Percentiles rank a stretch among this genome's conserved stretches.
phyloP scores from a whole-genome alignment of 140 eudicot genomes.

The Flaveria floridana region DNA sequence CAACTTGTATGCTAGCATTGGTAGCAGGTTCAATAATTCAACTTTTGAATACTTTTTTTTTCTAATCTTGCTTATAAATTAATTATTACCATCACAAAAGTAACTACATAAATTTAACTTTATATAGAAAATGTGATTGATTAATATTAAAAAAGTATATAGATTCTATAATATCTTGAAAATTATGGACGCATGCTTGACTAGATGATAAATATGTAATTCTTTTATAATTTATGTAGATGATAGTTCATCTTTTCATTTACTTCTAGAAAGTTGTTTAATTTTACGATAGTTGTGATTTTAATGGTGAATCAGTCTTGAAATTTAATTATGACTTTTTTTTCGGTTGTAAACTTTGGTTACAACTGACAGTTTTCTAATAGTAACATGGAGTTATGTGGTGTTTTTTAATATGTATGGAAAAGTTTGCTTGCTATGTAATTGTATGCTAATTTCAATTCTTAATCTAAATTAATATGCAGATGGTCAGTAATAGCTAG shows the following conservation, averaged over 20 bases:
- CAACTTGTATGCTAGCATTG: conserved; percentile 51
- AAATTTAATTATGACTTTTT: too few species aligned
- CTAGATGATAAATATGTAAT: too few species aligned
- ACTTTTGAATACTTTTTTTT: background rate
- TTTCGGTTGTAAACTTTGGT: too few species aligned
- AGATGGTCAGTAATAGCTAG: conserved; percentile 99
- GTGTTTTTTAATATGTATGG: conserved; percentile 10
- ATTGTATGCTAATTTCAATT: background rate
- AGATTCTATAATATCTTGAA: conserved; percentile 16
- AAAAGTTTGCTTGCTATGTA: conserved; percentile 15
- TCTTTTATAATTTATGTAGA: too few species aligned
- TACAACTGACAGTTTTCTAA: background rate
- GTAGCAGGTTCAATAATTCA: conserved; percentile 46
- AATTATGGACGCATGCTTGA: background rate
- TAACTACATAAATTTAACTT: background rate
- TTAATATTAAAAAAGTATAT: too few species aligned
- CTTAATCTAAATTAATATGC: conserved; percentile 32
- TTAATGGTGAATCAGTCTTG: too few species aligned
- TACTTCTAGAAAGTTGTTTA: background rate
- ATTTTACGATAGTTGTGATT: background rate
- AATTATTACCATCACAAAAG: background rate
- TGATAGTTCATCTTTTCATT: too few species aligned
- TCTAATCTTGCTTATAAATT: background rate
- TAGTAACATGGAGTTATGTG: background rate
- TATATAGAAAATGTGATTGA: conserved; percentile 17